Conservation (phyloP, 2,329 filamentous ascomycete genomes). For the Aspergillus sp. region DNA sequence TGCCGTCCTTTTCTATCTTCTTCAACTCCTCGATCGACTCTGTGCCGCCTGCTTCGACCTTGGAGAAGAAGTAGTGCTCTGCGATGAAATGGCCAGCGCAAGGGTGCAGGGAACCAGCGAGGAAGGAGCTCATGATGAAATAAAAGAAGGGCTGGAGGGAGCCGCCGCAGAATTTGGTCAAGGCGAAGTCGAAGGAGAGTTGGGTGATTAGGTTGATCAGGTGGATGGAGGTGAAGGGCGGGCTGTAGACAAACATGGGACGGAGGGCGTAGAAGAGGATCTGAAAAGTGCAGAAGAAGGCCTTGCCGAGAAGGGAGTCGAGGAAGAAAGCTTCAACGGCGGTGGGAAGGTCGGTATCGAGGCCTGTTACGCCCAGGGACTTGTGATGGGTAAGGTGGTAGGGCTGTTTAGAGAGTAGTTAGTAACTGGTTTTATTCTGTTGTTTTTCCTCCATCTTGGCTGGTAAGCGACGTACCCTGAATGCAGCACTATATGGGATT, state of each 20-base stretch:
- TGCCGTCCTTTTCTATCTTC: conserved; percentile 21
- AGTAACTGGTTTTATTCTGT: no score
- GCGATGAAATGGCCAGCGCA: conserved; percentile 97
- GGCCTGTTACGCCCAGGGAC: conserved; percentile 89
- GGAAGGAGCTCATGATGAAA: conserved; percentile 82
- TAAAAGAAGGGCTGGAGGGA: conserved; percentile 66
- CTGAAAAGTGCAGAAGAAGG: conserved; percentile 99
- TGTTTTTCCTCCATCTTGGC: no score
- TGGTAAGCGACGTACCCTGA: conserved; percentile 59
- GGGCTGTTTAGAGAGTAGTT: conserved; percentile 48
- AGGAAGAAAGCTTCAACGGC: conserved; percentile 86
- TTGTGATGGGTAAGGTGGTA: conserved; percentile 99
- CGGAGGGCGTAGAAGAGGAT: conserved; percentile 97
- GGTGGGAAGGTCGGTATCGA: conserved; percentile 94
- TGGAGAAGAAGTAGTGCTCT: conserved; percentile 77
- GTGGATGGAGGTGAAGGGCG: conserved; percentile 83
- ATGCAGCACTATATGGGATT: conserved; percentile 91
- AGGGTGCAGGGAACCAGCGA: conserved; percentile 89
- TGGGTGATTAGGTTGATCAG: conserved; percentile 75
- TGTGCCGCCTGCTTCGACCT: conserved; percentile 31
- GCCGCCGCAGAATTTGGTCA: conserved; percentile 58
- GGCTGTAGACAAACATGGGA: conserved; percentile 87
- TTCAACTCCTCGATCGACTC: conserved; percentile 51
- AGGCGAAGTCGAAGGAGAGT: conserved; percentile 67
- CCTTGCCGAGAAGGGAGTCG: conserved; percentile 88